Base-by-base conservation (phyloP, 805 yeast species). In the Starmerella roubikii region DNA sequence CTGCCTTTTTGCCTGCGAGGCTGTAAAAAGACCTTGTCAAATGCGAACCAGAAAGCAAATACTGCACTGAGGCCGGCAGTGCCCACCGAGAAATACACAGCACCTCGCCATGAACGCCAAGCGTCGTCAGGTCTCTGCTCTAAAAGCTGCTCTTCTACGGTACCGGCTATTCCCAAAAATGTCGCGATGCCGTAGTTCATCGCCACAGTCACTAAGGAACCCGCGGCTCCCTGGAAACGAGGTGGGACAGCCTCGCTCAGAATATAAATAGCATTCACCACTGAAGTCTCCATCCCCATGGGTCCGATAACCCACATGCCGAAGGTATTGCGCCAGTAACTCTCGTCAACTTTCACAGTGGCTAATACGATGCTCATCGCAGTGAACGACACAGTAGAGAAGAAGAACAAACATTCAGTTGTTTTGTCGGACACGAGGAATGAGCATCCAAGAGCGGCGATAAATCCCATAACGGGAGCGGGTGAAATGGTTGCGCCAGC, bases 261-360 rank as follows among this genome's bases (percentile, higher is more conserved):
- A 15, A 77, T 66, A 35, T 78, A 64, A 0, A 83, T 69, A 0
- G 79, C 76, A 1, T 85, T 74, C 0, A 88, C 86, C 54, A 78
- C 79, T 22, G 81, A 73, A 53, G 75, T 61, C 54, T 79, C 88
- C 84, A 79, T 78, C 3, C 84, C 91, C 64, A 76, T 76, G 13
- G 77, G 68, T 3, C 72, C 59, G 7, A 78, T 56, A 12, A 74
- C 46, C 65, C 69, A 64, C 15, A 68, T 66, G 7, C 76, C 74
- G 46, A 80, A 65, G 2, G 71, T 56, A 52, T 74, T 64, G 9
- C 67, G 61, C 69, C 74, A 80, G 53, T 68, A 80, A 0, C 68
- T 60, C 52, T 78, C 80, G 39, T 68, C 46, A 1, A 68, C 65
- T 0, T 83, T 83, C 36, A 72, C 64, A 0, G 71, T 61, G 2